Base-by-base conservation (phyloP, 768 basidiomycete genomes). In the Xanthoconium stramineum region DNA sequence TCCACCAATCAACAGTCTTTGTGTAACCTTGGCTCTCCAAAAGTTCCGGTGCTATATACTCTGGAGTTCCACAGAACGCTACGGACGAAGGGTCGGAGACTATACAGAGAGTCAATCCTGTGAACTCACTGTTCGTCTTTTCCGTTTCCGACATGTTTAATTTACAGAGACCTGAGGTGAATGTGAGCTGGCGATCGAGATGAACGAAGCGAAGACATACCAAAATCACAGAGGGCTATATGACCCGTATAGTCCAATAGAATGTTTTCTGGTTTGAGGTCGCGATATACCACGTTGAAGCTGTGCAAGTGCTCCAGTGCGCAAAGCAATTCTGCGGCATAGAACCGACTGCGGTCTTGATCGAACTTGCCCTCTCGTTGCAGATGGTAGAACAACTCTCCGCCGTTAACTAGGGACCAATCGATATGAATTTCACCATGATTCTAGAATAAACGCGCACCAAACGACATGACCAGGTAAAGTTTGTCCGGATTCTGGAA, bases 1-100 rank as follows among this genome's bases (percentile, higher is more conserved):
- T 98, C 96, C 92, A 95, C 96, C 96, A 99, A 67, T 99, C 96
- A 15, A 99, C 97, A 0, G 96, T 97, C 68, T 95, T 95, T 5
- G 94, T 96, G 74, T 99, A 98, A 2, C 97, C 96, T 66, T 93
- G 90, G 59, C 91, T 97, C 69, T 95, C 93, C 59, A 99, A 83
- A 37, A 99, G 83, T 70, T 99, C 96, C 0, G 96, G 96, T 9
- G 95, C 94, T 65, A 98, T 98, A 73, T 98, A 98, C 71, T 99
- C 96, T 2, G 96, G 96, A 6, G 96, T 99, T 8, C 96, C 96
- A 67, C 96, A 99, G 80, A 99, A 99, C 9, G 94, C 89, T 91
- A 61, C 39, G 53, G 20, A 33, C 54, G 53, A 53, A 28, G 45
- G 30, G 56, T 65, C 56, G 61, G 36, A 32, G 4, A 10, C n/a